Evolutionary conservation across 139 green algal species (phyloP), one percentile per base, ranked within the genome.

Genomic region (Chlamydomonas sphaeroides): DNA sequence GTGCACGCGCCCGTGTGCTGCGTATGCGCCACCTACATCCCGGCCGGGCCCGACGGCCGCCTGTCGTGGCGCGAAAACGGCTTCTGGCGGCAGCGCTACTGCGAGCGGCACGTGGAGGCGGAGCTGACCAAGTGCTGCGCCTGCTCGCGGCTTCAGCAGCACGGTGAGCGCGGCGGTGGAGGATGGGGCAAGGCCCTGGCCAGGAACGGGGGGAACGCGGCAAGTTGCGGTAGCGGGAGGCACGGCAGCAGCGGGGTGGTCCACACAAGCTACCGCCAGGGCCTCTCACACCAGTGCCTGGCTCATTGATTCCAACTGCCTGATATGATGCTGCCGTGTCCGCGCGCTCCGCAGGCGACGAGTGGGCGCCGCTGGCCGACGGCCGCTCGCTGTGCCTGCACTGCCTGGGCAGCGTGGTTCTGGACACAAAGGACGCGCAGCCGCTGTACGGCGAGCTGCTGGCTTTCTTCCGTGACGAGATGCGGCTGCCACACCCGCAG

Each of bases 391-490:
- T 98, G 56, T 98, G 96, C 89, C 84, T 96, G 56, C 68, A 87
- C 36, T 98, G 96, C 90, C 49, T 95, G 25, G 80, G 79, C 69
- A 94, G 79, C 20, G 85, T 97, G 1, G 91, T 97, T 32, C 78
- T 95, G 21, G 95, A 98, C 84, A 97, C 92, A 0, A 49, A 71
- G 10, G 96, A 97, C 73, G 86, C 79, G 0, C 91, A 95, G 91
- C 92, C 92, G 8, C 89, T 98, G 76, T 98, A 96, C 85, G 67
- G 93, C 21, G 78, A 94, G 45, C 89, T 96, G 80, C 30, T 78
- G 39, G 62, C 56, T 5, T 82, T 81, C 66, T 75, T 66, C 53
- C 41, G 33, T 11, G 20, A 38, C 35, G 66, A 84, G n/a, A 75
- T 76, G 75, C 23, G 59, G 26, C 45, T 81, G 68, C 61, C 66